Evolutionary conservation across 345 rosid genomes (phyloP), one percentile per base, ranked within the genome.

Genomic region (Lepidium didymum): DNA sequence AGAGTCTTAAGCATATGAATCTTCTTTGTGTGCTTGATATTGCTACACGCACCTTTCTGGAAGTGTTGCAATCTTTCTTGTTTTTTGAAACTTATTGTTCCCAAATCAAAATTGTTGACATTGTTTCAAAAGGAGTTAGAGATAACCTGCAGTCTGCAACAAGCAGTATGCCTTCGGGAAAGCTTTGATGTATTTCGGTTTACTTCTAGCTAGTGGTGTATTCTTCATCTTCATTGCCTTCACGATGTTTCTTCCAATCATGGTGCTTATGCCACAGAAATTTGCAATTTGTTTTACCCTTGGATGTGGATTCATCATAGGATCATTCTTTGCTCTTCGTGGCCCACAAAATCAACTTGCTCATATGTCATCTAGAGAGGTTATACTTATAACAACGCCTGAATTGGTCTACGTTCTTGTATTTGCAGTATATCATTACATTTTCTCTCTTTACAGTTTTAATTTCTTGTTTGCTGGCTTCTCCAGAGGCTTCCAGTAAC

Each of bases 351-450:
- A 79, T 80, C 93, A 86, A 75, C 79, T 87, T 18, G 73, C 79
- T 5, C 96, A 91, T 67, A 88, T 87, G 97, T 73, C 85, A n/a
- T 86, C 93, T 2, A 82, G 69, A 81, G 96, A 91, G 89, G 97
- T 87, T 67, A 13, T 2, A 41, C n/a, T 12, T 7, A 13, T 15
- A 49, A 29, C 42, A 10, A 18, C n/a, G 14, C 40, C 44, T 42
- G 4, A 36, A 31, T 11, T 25, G 29, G 34, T 55, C 9, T 13
- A 5, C 31, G 4, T 29, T 54, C 43, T 31, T 42, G 5, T 21
- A 13, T 9, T 10, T 40, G 16, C 19, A 10, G 7, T 16, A 13
- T 43, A 29, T n/a, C 29, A 25, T 31, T 36, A 7, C 38, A 21
- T 27, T 40, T 21, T 37, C 35, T 21, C 18, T 63, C 2, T 23